phyloP scores from a whole-genome alignment of 2,329 filamentous ascomycete species.

The Aspergillus arachidicola region DNA sequence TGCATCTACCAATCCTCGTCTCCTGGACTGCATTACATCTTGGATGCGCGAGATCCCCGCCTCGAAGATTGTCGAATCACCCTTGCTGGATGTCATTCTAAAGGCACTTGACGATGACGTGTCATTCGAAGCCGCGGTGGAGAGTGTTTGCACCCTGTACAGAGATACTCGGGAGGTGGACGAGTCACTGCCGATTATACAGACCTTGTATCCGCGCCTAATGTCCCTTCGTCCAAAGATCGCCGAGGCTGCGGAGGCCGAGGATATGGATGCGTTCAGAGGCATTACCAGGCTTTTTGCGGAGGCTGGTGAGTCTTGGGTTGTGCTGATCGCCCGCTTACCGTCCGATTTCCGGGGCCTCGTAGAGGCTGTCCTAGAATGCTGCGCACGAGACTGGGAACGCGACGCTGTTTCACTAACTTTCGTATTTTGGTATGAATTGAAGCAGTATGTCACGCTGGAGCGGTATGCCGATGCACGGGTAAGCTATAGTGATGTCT shows the following conservation, averaged over 20 bases:
- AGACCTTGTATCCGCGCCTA: conserved; percentile 78
- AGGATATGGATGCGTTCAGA: conserved; percentile 84
- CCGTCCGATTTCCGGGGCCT: conserved; percentile 79
- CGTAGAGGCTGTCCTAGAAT: conserved; percentile 91
- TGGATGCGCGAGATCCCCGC: conserved; percentile 95
- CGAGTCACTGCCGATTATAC: conserved; percentile 80
- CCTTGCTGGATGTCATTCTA: conserved; percentile 79
- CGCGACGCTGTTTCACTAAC: conserved; percentile 91
- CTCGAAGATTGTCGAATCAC: conserved; percentile 78
- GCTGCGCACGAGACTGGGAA: conserved; percentile 82
- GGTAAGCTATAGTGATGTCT: conserved; percentile 75
- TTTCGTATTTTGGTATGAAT: conserved; percentile 97
- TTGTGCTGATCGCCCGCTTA: conserved; percentile 83
- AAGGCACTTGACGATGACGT: conserved; percentile 73
- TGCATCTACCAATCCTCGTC: conserved; percentile 81
- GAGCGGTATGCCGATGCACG: conserved; percentile 86
- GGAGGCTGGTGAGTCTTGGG: conserved; percentile 93
- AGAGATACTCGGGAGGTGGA: conserved; percentile 92
- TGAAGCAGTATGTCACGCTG: conserved; percentile 92
- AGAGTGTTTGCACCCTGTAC: conserved; percentile 90
- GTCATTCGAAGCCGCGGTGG: conserved; percentile 84
- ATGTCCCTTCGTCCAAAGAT: conserved; percentile 78
- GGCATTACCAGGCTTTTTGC: conserved; percentile 87
- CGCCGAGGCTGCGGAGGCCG: conserved; percentile 70
- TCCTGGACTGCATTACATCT: conserved; percentile 93